Evolutionary conservation across 257 asterid genomes (phyloP).

Genomic region (Solanum gracilifrons): DNA sequence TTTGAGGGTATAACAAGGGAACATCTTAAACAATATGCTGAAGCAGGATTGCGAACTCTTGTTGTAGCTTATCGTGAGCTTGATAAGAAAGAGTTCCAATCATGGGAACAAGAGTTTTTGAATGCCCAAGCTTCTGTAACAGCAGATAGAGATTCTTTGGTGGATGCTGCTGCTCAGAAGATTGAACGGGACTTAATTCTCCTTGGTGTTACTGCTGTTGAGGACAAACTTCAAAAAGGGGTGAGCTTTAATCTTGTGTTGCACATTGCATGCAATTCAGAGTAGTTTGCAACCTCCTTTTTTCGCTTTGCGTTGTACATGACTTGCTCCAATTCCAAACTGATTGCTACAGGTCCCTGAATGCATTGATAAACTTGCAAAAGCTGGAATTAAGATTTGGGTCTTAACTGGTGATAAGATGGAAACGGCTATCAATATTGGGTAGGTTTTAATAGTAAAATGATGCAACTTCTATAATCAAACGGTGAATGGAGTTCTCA

Average conservation of each 20-base stretch:
- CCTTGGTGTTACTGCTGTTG: conserved; percentile 94
- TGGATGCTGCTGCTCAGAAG: conserved; percentile 76
- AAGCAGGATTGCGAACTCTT: conserved; percentile 86
- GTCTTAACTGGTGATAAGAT: conserved; percentile 96
- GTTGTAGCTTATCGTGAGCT: conserved; percentile 82
- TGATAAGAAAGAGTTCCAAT: conserved; percentile 48
- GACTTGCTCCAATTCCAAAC: background rate
- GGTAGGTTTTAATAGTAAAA: conserved; percentile 29
- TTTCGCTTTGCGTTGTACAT: background rate
- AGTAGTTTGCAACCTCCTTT: background rate
- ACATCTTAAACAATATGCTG: conserved; percentile 71
- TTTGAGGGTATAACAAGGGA: conserved; percentile 45
- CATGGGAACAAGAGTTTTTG: conserved; percentile 72
- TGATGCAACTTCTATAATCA: background rate
- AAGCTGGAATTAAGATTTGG: conserved; percentile 91
- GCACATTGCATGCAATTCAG: background rate
- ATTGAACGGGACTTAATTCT: conserved; percentile 69
- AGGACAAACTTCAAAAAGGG: conserved; percentile 97
- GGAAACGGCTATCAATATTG: conserved; percentile 98
- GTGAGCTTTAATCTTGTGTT: conserved; percentile 28
- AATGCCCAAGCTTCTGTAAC: conserved; percentile 54
- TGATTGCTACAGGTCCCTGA: conserved; percentile 67
- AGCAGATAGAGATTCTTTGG: conserved; percentile 62
- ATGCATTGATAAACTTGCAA: conserved; percentile 78
- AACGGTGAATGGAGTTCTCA: background rate